phyloP scores from a whole-genome alignment of 768 basidiomycete species.

The Panellus pusillus region DNA sequence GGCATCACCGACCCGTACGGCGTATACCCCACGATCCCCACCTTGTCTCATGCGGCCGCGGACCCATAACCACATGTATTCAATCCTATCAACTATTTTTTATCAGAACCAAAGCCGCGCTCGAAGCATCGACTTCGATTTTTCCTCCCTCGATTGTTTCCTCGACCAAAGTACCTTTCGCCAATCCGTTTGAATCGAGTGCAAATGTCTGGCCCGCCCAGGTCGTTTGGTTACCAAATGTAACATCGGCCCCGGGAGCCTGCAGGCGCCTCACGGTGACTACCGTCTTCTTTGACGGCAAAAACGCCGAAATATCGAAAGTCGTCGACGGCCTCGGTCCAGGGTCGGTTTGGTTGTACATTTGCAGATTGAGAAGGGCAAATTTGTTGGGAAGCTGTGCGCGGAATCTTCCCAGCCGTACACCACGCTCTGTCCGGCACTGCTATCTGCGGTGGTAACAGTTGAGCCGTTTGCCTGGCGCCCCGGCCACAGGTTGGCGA shows the following conservation, averaged over 20 bases:
- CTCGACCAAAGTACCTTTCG: conserved; percentile 38
- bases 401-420: conserved; percentile 48
- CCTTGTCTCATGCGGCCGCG: not conserved
- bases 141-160: conserved; percentile 35
- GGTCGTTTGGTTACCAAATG: conserved; percentile 41
- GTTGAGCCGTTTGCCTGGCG: conserved; percentile 52
- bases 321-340: conserved; percentile 41
- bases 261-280: conserved; percentile 43
- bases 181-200: conserved; percentile 31
- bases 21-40: no score
- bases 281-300: conserved; percentile 27
- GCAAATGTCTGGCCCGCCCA: conserved; percentile 55
- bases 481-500: conserved; percentile 52
- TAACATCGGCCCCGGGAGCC: conserved; percentile 50
- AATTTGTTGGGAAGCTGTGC: conserved; percentile 40
- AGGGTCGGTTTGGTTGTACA: conserved; percentile 48
- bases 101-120: conserved; percentile 36
- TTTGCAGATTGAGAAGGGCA: conserved; percentile 49
- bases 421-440: conserved; percentile 48
- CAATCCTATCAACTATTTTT: not conserved
- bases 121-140: conserved; percentile 37
- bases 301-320: conserved; percentile 47
- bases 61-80: not conserved
- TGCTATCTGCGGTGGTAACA: conserved; percentile 48
- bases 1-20: no score